Conservation (phyloP, 495 filamentous ascomycete species). For the Xylaria intraflava region DNA sequence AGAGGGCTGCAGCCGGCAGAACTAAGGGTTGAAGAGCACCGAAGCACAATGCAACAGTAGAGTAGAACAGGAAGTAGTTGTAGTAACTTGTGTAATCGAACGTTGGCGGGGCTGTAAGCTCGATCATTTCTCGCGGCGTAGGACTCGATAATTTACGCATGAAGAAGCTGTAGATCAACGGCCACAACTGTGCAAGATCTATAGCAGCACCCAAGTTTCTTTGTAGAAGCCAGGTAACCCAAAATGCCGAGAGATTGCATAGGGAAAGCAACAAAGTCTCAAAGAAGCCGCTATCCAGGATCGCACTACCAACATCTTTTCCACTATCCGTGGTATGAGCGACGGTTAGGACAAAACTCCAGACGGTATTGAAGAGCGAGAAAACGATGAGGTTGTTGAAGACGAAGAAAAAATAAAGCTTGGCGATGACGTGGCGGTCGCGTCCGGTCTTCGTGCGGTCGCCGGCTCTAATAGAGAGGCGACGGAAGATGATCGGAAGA, state of each 20-base stretch:
- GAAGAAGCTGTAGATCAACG: conserved; percentile 72
- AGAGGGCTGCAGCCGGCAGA: conserved; percentile 82
- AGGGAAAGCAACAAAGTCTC: conserved; percentile 57
- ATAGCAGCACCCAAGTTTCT: conserved; percentile 86
- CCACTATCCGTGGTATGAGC: conserved; percentile 46
- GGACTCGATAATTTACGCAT: conserved; percentile 75
- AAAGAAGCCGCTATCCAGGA: conserved; percentile 57
- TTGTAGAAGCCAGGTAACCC: conserved; percentile 89
- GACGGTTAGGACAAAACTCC: conserved; percentile 61
- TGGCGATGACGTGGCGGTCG: conserved; percentile 85
- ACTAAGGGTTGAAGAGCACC: conserved; percentile 82
- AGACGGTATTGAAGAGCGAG: conserved; percentile 76
- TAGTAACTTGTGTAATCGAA: conserved; percentile 98
- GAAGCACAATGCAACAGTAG: conserved; percentile 83
- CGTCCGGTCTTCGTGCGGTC: conserved; percentile 87
- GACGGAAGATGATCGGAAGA: conserved; percentile 86
- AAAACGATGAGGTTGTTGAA: conserved; percentile 97
- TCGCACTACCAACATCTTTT: conserved; percentile 57
- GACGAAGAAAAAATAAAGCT: conserved; percentile 93
- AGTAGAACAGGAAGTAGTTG: conserved; percentile 92
- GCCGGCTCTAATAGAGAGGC: conserved; percentile 66
- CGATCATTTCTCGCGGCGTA: conserved; percentile 88
- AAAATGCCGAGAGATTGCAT: conserved; percentile 79
- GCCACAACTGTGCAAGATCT: conserved; percentile 79
- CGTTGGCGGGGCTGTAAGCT: conserved; percentile 82